Percentiles rank a stretch among this genome's conserved stretches.
Evolutionary conservation across 345 rosid genomes (phyloP).

Genomic region (Balakata baccata): DNA sequence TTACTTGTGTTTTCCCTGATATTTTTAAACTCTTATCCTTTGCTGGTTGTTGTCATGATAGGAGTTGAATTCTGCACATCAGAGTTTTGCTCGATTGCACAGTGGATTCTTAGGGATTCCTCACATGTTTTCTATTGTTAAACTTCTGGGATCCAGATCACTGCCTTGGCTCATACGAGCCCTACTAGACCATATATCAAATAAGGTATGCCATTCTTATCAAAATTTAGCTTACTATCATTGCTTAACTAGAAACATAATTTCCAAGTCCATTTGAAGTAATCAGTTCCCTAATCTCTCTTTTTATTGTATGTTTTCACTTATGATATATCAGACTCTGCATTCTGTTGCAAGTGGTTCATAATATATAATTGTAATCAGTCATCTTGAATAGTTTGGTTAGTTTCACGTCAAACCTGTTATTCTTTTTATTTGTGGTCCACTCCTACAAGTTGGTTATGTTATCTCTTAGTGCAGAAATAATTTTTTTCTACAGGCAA

Average conservation of each 20-base stretch:
- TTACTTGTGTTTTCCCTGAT: neutral
- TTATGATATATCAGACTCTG: neutral
- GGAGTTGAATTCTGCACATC: slow-evolving; percentile 98
- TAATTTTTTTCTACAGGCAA: neutral
- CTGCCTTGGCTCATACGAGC: slow-evolving; percentile 98
- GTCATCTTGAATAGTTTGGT: neutral
- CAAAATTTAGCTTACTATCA: neutral
- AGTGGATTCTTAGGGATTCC: slow-evolving; percentile 89
- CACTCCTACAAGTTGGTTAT: neutral
- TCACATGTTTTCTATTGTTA: slow-evolving; percentile 79
- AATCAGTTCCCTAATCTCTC: neutral
- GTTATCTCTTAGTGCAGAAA: neutral
- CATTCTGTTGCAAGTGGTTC: neutral
- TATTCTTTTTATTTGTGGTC: neutral
- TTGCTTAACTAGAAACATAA: slow-evolving; percentile 7
- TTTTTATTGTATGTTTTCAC: neutral
- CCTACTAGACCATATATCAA: slow-evolving; percentile 89
- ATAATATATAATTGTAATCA: neutral
- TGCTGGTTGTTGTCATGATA: slow-evolving; percentile 26
- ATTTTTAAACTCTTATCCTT: neutral
- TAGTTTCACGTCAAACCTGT: neutral
- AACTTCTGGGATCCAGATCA: slow-evolving; percentile 91
- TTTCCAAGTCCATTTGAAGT: slow-evolving; percentile 4
- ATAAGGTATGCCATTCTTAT: slow-evolving; percentile 53
- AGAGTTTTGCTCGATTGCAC: slow-evolving; percentile 88